Conservation (phyloP, 2,329 filamentous ascomycete genomes). For the Magnaporthales sp. region DNA sequence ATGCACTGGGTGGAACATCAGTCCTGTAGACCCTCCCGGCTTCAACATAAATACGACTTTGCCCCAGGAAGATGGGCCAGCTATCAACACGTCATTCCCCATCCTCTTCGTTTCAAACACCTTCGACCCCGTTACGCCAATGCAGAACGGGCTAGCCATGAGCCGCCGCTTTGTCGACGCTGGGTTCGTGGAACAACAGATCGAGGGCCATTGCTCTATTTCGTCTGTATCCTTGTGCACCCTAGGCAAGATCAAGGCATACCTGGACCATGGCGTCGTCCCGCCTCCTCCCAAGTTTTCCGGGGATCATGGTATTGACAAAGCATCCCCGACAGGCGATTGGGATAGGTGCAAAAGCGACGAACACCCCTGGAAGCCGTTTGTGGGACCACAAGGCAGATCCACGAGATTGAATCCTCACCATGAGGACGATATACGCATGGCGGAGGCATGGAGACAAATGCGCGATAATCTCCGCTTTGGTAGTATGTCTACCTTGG, state of each 20-base stretch:
- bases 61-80: constrained; percentile 18
- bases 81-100: constrained; percentile 38
- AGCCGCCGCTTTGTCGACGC: constrained; percentile 25
- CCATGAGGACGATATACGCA: not conserved
- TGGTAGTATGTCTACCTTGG: not conserved
- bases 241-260: constrained; percentile 22
- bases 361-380: constrained; percentile 6
- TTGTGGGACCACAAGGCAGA: not conserved
- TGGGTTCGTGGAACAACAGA: constrained; percentile 26
- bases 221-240: constrained; percentile 27
- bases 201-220: constrained; percentile 26
- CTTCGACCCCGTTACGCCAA: constrained; percentile 50
- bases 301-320: not conserved
- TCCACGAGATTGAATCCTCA: not conserved
- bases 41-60: constrained; percentile 20
- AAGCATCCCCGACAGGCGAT: not conserved
- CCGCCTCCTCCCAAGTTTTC: constrained; percentile 16
- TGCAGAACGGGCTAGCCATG: constrained; percentile 34
- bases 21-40: constrained; percentile 15
- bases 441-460: not conserved
- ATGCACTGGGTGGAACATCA: constrained; percentile 25
- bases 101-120: constrained; percentile 49
- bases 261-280: constrained; percentile 24
- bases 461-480: not conserved
- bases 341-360: constrained; percentile 6